These are phyloP conservation scores for Mantamonas sphyraenae DNA, from an alignment of 78 protist genomes.

Conservation along the genomic window DNA sequence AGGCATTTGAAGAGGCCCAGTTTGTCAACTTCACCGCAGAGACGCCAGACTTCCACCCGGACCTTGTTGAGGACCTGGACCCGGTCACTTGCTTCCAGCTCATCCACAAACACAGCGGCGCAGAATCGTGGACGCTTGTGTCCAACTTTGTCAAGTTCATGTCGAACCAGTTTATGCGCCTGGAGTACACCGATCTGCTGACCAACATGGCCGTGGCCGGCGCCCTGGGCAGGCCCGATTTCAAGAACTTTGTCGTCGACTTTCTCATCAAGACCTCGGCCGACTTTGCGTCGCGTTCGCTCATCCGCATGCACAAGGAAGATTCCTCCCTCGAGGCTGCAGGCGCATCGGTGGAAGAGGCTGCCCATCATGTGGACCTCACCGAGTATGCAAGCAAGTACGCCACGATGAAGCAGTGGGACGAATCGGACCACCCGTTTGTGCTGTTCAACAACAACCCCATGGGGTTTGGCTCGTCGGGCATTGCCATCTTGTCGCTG, in stretches of 20 bases:
- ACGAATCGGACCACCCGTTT: not conserved
- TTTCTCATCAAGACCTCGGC: not conserved
- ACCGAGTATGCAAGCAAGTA: not conserved
- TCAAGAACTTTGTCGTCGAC: conserved; percentile 2
- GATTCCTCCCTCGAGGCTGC: not conserved
- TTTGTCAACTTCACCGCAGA: not conserved
- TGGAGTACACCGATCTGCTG: not conserved
- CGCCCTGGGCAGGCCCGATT: not conserved
- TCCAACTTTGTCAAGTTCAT: conserved; percentile 9
- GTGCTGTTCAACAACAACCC: not conserved
- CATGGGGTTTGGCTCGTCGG: not conserved
- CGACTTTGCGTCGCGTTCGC: not conserved
- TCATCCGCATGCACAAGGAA: not conserved
- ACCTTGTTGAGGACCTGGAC: not conserved
- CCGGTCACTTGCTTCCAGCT: not conserved
- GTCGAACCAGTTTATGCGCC: not conserved
- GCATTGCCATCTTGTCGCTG: not conserved
- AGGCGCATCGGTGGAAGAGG: not conserved
- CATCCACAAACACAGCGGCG: not conserved
- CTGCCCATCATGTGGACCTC: not conserved
- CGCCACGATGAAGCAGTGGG: not conserved
- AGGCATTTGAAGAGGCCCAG: not conserved
- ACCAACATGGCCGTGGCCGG: conserved; percentile 2
- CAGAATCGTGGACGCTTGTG: not conserved
- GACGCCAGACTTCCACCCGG: not conserved